Evolutionary conservation across 192 early-diverging fungal genomes (phyloP).

Genomic region (Gigaspora rosea): DNA sequence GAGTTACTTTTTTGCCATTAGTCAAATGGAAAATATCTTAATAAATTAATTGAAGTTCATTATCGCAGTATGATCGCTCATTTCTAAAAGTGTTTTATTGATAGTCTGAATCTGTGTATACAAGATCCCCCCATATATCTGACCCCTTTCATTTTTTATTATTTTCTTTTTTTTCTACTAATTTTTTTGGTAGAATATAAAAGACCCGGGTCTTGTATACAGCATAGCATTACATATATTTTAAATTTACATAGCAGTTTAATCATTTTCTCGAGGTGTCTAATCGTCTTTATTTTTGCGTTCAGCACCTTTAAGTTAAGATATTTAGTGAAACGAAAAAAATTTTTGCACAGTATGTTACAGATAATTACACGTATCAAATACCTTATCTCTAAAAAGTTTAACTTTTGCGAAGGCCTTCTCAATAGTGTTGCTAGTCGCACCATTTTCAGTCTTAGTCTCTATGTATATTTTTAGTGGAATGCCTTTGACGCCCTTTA

Average conservation of each 20-base stretch:
- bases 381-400: slow-evolving; percentile 51
- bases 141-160: too few relatives aligned
- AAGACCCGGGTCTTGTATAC: too few relatives aligned
- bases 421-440: slow-evolving; percentile 44
- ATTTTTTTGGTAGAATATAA: too few relatives aligned
- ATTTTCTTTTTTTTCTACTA: too few relatives aligned
- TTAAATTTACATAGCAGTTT: slow-evolving; percentile 55
- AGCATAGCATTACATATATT: slow-evolving; percentile 22
- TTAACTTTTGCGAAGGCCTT: slow-evolving; percentile 67
- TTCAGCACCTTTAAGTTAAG: slow-evolving; percentile 61
- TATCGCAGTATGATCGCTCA: too few relatives aligned
- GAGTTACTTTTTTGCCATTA: too few relatives aligned
- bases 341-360: neutral
- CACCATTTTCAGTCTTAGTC: slow-evolving; percentile 34
- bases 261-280: slow-evolving; percentile 68
- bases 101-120: too few relatives aligned
- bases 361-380: neutral
- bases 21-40: too few relatives aligned
- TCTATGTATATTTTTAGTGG: slow-evolving; percentile 59
- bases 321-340: neutral
- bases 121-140: too few relatives aligned
- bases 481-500: slow-evolving; percentile 44
- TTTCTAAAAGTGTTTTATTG: too few relatives aligned
- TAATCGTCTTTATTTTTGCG: slow-evolving; percentile 79
- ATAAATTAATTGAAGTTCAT: too few relatives aligned